These are phyloP conservation scores for Ganoderma resinaceum DNA, from an alignment of 1,284 basidiomycete species.

Conservation along the genomic window DNA sequence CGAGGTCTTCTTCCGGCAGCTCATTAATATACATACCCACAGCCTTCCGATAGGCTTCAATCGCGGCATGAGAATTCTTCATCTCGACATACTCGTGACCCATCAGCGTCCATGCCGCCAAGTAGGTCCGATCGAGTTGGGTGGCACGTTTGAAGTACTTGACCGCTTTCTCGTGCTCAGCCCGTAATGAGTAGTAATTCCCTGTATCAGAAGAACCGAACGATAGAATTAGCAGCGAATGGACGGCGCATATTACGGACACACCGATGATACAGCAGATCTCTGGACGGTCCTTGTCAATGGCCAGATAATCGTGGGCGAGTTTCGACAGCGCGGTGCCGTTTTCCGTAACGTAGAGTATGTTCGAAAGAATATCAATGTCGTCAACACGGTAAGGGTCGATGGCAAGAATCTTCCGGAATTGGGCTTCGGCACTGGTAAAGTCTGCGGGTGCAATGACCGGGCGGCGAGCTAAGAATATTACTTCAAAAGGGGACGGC, in stretches of 20 bases:
- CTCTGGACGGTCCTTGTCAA: conserved; percentile 93
- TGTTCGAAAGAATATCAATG: conserved; percentile 96
- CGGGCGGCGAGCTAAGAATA: conserved; percentile 4
- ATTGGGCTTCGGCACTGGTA: conserved; percentile 82
- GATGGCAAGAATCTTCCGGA: conserved; percentile 78
- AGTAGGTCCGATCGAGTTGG: conserved; percentile 92
- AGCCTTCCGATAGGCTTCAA: conserved; percentile 96
- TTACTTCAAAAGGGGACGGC: conserved; percentile 12
- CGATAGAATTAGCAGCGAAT: neutral
- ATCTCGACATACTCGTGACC: conserved; percentile 99
- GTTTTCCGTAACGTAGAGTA: conserved; percentile 95
- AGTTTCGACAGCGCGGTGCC: conserved; percentile 88
- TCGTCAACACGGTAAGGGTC: conserved; percentile 96
- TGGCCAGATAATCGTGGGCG: conserved; percentile 88
- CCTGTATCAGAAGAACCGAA: conserved; percentile 54
- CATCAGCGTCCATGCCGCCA: conserved; percentile 99
- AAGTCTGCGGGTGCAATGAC: conserved; percentile 67
- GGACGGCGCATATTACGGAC: conserved; percentile 37
- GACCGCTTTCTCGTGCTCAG: conserved; percentile 95
- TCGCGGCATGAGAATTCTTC: conserved; percentile 98
- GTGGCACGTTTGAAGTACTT: conserved; percentile 95
- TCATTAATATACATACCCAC: conserved; percentile 69
- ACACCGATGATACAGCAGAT: conserved; percentile 93
- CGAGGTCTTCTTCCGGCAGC: neutral
- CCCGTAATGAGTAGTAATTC: conserved; percentile 94